Evolutionary conservation across 2,329 filamentous ascomycete genomes (phyloP).

Genomic region (Beauveria australis): DNA sequence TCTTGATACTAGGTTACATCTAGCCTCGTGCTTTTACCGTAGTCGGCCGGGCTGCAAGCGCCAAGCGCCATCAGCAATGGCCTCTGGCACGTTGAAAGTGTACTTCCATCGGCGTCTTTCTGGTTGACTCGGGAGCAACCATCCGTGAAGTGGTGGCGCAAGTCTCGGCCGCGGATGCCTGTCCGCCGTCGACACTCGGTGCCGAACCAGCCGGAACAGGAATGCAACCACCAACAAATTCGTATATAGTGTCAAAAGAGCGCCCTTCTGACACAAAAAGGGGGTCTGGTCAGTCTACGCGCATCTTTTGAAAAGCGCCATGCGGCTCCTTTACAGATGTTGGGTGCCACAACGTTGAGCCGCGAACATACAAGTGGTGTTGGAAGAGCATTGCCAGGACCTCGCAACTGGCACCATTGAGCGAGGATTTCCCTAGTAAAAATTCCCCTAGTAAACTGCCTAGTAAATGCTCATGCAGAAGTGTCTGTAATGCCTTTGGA

Average conservation of each 20-base stretch:
- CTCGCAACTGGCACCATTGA: no score
- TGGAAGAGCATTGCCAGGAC: no score
- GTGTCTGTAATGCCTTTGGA: no score
- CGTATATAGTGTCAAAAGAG: neutral
- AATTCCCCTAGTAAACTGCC: no score
- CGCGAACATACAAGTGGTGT: no score
- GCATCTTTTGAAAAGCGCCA: neutral
- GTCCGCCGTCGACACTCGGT: neutral
- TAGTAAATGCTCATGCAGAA: no score
- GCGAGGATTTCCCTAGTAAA: no score
- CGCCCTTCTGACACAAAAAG: neutral
- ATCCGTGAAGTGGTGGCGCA: neutral
- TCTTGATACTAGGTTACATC: constrained; percentile 8
- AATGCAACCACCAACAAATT: neutral
- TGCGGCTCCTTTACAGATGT: neutral
- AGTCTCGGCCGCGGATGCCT: neutral
- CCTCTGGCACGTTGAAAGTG: neutral
- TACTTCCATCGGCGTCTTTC: neutral
- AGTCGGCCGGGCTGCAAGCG: neutral
- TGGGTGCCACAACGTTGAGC: neutral
- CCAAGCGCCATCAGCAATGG: neutral
- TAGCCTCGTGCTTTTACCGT: neutral
- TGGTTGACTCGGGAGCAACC: neutral
- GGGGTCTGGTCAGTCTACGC: neutral
- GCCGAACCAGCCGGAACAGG: neutral